phyloP scores from a whole-genome alignment of 208 protist species.

The Wallacemonas rigidus region DNA sequence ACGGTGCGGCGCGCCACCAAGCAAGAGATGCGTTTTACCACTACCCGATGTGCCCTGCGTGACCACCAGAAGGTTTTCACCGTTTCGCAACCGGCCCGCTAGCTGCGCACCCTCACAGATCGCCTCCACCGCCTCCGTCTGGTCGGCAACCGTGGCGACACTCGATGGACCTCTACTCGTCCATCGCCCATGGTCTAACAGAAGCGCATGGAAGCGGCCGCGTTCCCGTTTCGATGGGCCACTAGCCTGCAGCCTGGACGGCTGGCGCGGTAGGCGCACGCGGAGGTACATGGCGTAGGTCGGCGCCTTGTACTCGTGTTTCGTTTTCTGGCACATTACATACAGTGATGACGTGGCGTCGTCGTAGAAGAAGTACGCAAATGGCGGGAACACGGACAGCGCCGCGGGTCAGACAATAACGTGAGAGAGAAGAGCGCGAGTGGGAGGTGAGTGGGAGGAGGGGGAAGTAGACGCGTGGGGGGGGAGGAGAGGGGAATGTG shows the following conservation, averaged over 20 bases:
- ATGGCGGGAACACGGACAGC: too few relatives aligned
- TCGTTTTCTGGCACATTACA: too few relatives aligned
- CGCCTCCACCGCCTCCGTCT: neutral
- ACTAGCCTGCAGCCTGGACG: neutral
- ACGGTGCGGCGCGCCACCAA: neutral
- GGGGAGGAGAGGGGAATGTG: too few relatives aligned
- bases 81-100: neutral
- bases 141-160: neutral
- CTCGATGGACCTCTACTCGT: conserved; percentile 1
- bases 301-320: too few relatives aligned
- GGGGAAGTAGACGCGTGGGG: too few relatives aligned
- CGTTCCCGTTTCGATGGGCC: neutral
- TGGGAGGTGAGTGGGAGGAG: too few relatives aligned
- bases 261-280: neutral
- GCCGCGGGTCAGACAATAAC: too few relatives aligned
- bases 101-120: conserved; percentile 9
- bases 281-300: conserved; percentile 1
- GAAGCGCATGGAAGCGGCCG: conserved; percentile 5
- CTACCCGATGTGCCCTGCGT: conserved; percentile 7
- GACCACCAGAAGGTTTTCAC: neutral
- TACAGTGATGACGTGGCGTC: too few relatives aligned
- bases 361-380: too few relatives aligned
- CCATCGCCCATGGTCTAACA: conserved; percentile 8
- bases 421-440: too few relatives aligned
- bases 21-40: conserved; percentile 7